Evolutionary conservation across 768 basidiomycete species (phyloP).

Genomic region (Phlegmacium glaucopus): DNA sequence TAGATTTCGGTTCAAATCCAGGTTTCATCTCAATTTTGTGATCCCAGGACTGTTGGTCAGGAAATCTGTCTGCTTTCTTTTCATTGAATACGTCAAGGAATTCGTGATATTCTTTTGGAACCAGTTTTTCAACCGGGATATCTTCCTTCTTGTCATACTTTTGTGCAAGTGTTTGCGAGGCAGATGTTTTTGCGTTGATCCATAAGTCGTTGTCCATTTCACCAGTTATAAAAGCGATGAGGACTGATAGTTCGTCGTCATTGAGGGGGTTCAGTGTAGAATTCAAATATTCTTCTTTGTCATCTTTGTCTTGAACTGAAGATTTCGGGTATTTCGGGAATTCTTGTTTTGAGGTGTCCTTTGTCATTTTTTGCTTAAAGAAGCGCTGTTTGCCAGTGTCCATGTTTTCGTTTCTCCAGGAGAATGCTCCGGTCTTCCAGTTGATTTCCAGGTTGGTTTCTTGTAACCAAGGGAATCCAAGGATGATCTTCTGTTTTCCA

Average conservation of each 20-base stretch:
- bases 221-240: too few species aligned
- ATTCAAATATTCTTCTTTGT: too few species aligned
- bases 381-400: too few species aligned
- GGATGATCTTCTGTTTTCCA: conserved; percentile 4
- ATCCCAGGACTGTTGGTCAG: conserved; percentile 1
- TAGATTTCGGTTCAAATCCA: too few species aligned
- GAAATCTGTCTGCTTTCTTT: conserved; percentile 3
- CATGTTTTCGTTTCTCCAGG: too few species aligned
- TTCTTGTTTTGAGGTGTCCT: too few species aligned
- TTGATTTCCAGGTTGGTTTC: conserved; percentile 9
- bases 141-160: background rate
- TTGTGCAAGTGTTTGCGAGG: too few species aligned
- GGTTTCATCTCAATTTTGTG: conserved; percentile 4
- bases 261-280: too few species aligned
- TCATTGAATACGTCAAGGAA: conserved; percentile 6
- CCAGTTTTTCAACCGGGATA: background rate
- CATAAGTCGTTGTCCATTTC: too few species aligned
- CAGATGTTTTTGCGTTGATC: background rate
- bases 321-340: too few species aligned
- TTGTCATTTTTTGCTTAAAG: too few species aligned
- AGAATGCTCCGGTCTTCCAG: conserved; percentile 1
- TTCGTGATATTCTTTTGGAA: conserved; percentile 5
- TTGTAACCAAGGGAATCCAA: conserved; percentile 5
- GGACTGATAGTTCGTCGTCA: background rate
- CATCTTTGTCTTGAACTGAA: too few species aligned